Base-by-base conservation (phyloP, 768 basidiomycete genomes). In the Leccinum barrowsii region DNA sequence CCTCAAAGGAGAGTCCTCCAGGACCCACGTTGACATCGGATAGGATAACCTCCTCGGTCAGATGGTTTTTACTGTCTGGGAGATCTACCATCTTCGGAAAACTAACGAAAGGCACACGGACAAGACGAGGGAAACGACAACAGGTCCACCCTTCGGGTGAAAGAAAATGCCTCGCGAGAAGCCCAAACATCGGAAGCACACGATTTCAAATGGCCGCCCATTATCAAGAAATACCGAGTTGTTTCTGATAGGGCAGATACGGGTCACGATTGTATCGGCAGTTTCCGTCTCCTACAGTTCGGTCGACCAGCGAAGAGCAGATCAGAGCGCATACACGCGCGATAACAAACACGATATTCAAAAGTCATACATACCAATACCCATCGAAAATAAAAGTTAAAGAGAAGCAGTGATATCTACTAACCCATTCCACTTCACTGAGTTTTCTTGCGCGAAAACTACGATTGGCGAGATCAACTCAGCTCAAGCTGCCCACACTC, bases 1-100 rank as follows among this genome's bases (percentile, higher is more conserved):
- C 83, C 42, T 80, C 78, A 44, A 81, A 76, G 1, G 80, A 76
- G 48, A 82, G 67, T 52, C 73, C 78, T 19, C 80, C 80, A 8
- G 78, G 78, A 30, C 78, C 63, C 11, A 65, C 65, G 3, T 68
- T 61, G 13, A 68, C 40, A 42, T 10, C 65, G 2, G 40, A 56
- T 1, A 8, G 2, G 2, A 51, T 56, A 13, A 58, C 7, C 42
- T 61, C 52, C 4, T 54, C 55, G 2, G 19, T 21, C 1, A 19
- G 4, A 6, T 50, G 15, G 5, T 50, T 32, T 13, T 56, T 40
- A 8, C 46, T 34, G 5, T 63, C 53, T 5, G n/a, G 24, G 2
- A 57, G 30, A 4, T 15, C 24, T 7, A 32, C 40, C 26, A 30
- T 50, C 34, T 52, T 63, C 12, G 8, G 12, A 12, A 46, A 49